phyloP scores from a whole-genome alignment of 305 asterid genomes.

The Solanum hybrid region DNA sequence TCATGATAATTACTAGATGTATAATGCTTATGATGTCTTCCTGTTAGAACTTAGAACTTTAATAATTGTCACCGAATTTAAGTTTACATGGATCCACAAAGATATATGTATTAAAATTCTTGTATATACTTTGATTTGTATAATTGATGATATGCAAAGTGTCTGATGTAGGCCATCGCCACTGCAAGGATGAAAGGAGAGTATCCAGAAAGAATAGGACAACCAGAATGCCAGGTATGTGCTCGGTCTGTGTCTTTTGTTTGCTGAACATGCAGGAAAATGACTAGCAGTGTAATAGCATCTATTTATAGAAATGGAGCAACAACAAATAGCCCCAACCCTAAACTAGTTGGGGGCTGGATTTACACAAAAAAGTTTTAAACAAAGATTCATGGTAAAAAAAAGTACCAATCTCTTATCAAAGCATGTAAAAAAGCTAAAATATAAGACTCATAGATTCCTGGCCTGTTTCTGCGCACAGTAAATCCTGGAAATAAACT shows the following conservation, averaged over 20 bases:
- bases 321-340: not conserved
- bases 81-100: not conserved
- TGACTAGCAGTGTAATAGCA: not conserved
- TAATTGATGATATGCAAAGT: constrained; percentile 6
- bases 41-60: not conserved
- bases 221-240: constrained; percentile 88
- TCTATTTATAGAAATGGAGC: not conserved
- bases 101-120: not conserved
- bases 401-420: not conserved
- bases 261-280: not conserved
- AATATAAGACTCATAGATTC: not conserved
- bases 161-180: constrained; percentile 67
- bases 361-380: not conserved
- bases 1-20: not conserved
- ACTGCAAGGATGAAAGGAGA: constrained; percentile 95
- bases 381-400: not conserved
- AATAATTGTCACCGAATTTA: not conserved
- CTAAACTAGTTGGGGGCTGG: not conserved
- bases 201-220: constrained; percentile 95
- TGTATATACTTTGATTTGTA: not conserved
- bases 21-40: not conserved
- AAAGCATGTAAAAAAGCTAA: not conserved
- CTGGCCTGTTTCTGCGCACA: not conserved
- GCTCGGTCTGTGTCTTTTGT: not conserved
- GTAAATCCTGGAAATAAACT: not conserved